A percentile compares a stretch with the other conserved stretches of the same genome.
phyloP scores from a whole-genome alignment of 495 filamentous ascomycete genomes.

The Penicillium cosmopolitanum region DNA sequence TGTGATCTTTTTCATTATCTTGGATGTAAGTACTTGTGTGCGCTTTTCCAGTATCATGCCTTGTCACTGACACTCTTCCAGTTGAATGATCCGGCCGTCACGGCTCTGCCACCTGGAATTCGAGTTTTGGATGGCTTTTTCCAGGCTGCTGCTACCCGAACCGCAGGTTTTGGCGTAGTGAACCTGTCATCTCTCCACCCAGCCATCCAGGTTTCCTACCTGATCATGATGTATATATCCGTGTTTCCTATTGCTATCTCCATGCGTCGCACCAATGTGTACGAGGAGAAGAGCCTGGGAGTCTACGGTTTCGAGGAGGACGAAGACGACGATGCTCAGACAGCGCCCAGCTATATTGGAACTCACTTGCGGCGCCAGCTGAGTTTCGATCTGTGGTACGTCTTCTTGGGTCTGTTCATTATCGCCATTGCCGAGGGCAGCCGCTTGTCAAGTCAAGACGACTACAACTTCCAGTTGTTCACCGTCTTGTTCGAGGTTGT shows the following conservation, averaged over 20 bases:
- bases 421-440: conserved; percentile 81
- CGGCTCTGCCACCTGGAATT: conserved; percentile 62
- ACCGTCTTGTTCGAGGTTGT: conserved; percentile 87
- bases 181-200: conserved; percentile 79
- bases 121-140: conserved; percentile 83
- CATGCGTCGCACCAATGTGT: conserved; percentile 91
- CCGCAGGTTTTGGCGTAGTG: conserved; percentile 83
- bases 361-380: conserved; percentile 87
- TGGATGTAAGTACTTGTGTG: conserved; percentile 66
- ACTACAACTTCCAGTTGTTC: conserved; percentile 76
- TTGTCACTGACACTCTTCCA: conserved; percentile 34
- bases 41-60: not conserved
- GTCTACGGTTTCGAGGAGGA: conserved; percentile 64
- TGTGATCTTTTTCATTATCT: conserved; percentile 83
- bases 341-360: conserved; percentile 78
- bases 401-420: conserved; percentile 86
- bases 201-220: conserved; percentile 89
- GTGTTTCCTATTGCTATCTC: conserved; percentile 95
- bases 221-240: conserved; percentile 99
- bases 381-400: conserved; percentile 93
- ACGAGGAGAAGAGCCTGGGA: conserved; percentile 91
- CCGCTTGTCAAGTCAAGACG: conserved; percentile 56
- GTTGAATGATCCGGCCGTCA: conserved; percentile 70
- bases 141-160: conserved; percentile 83
- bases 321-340: conserved; percentile 45